These are phyloP conservation scores for Septoria petroselini DNA, from an alignment of 2,329 filamentous ascomycete genomes.

Conservation along the genomic window DNA sequence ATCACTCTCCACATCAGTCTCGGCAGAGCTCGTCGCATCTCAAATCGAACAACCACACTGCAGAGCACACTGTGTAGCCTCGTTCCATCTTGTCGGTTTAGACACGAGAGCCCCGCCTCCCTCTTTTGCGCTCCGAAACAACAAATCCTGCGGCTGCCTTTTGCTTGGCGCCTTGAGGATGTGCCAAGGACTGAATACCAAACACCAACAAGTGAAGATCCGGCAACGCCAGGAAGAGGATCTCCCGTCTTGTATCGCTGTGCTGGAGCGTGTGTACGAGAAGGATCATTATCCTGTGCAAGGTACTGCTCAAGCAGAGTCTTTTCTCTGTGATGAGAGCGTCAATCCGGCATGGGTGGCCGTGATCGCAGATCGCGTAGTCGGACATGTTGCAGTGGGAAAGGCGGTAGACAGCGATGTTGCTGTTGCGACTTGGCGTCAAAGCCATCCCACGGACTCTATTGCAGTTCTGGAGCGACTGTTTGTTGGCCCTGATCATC, in stretches of 20 bases:
- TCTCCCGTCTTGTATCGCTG: conserved; percentile 24
- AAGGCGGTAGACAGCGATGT: conserved; percentile 21
- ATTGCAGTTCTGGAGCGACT: conserved; percentile 31
- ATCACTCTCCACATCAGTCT: background rate
- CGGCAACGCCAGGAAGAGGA: conserved; percentile 24
- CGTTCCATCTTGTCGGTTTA: conserved; percentile 3
- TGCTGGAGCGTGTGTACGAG: conserved; percentile 27
- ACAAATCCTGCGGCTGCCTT: background rate
- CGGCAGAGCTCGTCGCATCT: background rate
- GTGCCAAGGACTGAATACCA: conserved; percentile 2
- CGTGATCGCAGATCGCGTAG: conserved; percentile 15
- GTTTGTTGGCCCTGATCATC: conserved; percentile 27
- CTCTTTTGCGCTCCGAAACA: too few species aligned
- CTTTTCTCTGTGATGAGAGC: conserved; percentile 15
- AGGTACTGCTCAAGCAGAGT: conserved; percentile 24
- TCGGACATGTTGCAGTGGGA: conserved; percentile 26
- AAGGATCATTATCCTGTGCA: conserved; percentile 32
- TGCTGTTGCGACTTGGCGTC: conserved; percentile 21
- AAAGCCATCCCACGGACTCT: conserved; percentile 1
- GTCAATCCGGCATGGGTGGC: conserved; percentile 29
- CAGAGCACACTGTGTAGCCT: background rate
- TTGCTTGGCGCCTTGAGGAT: background rate
- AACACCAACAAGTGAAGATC: conserved; percentile 6
- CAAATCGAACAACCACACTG: background rate
- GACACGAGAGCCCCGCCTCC: background rate